Evolutionary conservation across 768 basidiomycete species (phyloP).

Genomic region (Leccinum ochraceum): DNA sequence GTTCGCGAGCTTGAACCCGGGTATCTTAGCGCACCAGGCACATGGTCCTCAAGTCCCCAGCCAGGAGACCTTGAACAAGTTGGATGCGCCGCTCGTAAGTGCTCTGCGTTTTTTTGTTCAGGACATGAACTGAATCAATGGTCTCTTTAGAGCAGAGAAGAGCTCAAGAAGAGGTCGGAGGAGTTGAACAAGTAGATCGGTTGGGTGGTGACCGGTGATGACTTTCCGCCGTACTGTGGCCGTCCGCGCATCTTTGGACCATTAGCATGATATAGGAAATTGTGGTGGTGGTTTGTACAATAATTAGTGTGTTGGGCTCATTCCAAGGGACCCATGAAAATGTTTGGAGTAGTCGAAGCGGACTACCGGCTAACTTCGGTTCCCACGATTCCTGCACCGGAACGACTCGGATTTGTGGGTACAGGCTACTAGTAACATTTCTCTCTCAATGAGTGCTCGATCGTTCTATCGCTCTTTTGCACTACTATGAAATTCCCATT

Average conservation of each 20-base stretch:
- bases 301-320: neutral
- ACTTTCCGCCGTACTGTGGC: too few species aligned
- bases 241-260: neutral
- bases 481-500: conserved; percentile 91
- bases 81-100: conserved; percentile 46
- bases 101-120: neutral
- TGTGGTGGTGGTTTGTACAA: neutral
- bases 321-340: neutral
- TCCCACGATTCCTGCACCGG: too few species aligned
- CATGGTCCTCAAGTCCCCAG: conserved; percentile 53
- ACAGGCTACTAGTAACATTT: too few species aligned
- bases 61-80: conserved; percentile 41
- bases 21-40: conserved; percentile 47
- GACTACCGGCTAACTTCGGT: too few species aligned
- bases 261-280: too few species aligned
- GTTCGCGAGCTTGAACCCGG: conserved; percentile 38
- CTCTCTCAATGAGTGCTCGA: conserved; percentile 48
- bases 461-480: conserved; percentile 72
- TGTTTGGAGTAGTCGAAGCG: too few species aligned
- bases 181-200: conserved; percentile 44
- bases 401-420: too few species aligned
- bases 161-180: conserved; percentile 46
- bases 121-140: neutral
- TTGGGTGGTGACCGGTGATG: neutral
- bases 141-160: conserved; percentile 47